phyloP scores from a whole-genome alignment of 176 grass and related monocot genomes.

The Musa beccarii region DNA sequence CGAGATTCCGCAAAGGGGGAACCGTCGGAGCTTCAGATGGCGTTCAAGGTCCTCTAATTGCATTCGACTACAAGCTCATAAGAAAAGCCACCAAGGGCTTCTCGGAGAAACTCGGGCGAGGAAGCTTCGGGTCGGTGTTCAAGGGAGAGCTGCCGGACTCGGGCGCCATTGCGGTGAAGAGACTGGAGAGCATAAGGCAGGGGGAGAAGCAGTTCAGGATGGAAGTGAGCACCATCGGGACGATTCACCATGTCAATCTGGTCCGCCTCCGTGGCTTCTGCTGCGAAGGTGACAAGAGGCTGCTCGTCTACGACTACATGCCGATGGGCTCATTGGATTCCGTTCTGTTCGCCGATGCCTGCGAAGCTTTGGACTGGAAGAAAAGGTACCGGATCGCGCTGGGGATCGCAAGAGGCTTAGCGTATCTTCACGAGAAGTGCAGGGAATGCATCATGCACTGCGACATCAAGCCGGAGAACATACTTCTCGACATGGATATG shows the following conservation, averaged over 20 bases:
- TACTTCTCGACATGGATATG: background rate
- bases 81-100: background rate
- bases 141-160: slow-evolving; percentile 4
- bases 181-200: background rate
- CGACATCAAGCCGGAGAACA: slow-evolving; percentile 6
- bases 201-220: no score
- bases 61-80: slow-evolving; percentile 1
- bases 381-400: no score
- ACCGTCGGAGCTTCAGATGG: background rate
- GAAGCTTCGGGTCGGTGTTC: background rate
- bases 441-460: slow-evolving; percentile 2
- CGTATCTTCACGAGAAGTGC: slow-evolving; percentile 6
- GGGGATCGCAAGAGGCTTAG: background rate
- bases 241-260: no score
- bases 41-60: background rate
- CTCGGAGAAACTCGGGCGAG: no score
- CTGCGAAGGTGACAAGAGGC: no score
- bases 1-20: background rate
- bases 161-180: background rate
- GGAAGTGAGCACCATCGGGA: no score
- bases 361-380: no score
- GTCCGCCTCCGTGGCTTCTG: slow-evolving; percentile 26
- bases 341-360: no score
- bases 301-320: no score
- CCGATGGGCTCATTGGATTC: no score